Percentiles rank a stretch among this genome's conserved stretches.
These are phyloP conservation scores for Pilatotrama ljubarskyi DNA, from an alignment of 768 basidiomycete genomes.

Conservation along the genomic window DNA sequence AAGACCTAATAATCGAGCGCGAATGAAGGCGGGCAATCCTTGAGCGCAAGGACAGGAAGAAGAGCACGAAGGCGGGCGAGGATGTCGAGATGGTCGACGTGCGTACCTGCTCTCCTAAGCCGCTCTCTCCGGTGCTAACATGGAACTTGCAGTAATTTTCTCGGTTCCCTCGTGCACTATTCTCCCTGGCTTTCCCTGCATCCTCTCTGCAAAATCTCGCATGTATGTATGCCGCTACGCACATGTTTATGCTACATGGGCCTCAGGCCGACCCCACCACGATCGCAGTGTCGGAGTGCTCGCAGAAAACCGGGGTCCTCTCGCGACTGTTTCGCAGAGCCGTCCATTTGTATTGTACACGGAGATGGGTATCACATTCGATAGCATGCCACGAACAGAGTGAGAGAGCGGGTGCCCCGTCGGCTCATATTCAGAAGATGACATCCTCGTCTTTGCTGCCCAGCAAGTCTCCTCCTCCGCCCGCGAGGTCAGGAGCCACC, in stretches of 20 bases:
- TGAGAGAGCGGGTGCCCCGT: neutral
- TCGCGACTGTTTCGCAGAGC: constrained; percentile 2
- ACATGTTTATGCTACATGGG: constrained; percentile 59
- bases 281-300: neutral
- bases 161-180: constrained; percentile 26
- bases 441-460: constrained; percentile 90
- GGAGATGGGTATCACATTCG: constrained; percentile 20
- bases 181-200: constrained; percentile 31
- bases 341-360: constrained; percentile 20
- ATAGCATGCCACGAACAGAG: neutral
- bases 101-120: constrained; percentile 35
- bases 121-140: constrained; percentile 18
- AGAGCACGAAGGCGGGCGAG: constrained; percentile 46
- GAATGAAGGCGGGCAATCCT: constrained; percentile 72
- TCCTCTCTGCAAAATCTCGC: constrained; percentile 49
- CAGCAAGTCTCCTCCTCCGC: constrained; percentile 61
- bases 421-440: constrained; percentile 65
- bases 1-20: neutral
- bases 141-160: constrained; percentile 38
- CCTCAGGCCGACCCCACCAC: constrained; percentile 19
- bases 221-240: constrained; percentile 65
- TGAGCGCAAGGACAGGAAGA: constrained; percentile 84
- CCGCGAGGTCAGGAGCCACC: constrained; percentile 32
- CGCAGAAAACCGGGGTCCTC: constrained; percentile 6
- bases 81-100: constrained; percentile 85